Percentiles rank a stretch among this genome's conserved stretches.
phyloP scores from a whole-genome alignment of 176 grass and related monocot species.

The Oryza officinalis region DNA sequence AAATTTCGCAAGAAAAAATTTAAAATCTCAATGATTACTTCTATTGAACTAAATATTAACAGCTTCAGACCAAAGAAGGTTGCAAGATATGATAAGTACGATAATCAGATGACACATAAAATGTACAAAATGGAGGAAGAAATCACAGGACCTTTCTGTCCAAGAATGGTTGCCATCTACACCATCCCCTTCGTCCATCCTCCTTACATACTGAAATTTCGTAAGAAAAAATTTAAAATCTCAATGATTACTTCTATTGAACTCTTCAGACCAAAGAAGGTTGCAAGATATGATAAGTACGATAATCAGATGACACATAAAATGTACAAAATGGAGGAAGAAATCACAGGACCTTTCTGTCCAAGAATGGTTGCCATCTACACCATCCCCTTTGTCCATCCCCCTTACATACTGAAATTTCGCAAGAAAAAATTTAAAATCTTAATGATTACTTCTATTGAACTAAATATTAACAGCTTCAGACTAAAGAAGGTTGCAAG shows the following conservation, averaged over 20 bases:
- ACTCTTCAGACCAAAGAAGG: background rate
- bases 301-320: background rate
- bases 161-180: too few relatives aligned
- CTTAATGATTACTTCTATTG: background rate
- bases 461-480: background rate
- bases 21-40: background rate
- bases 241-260: background rate
- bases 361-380: too few relatives aligned
- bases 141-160: too few relatives aligned
- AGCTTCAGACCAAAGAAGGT: background rate
- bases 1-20: background rate
- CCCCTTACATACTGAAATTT: slow-evolving; percentile 25
- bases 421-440: background rate
- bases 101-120: background rate
- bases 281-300: background rate
- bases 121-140: too few relatives aligned
- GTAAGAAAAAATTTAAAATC: background rate
- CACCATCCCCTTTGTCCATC: slow-evolving; percentile 53
- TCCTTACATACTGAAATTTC: slow-evolving; percentile 15
- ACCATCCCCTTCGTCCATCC: slow-evolving; percentile 56
- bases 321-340: too few relatives aligned
- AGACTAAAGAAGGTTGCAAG: background rate
- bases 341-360: too few relatives aligned
- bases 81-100: background rate
- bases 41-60: background rate